These are phyloP conservation scores for Artemisia argyi DNA, from an alignment of 129 eudicot species.

Conservation along the genomic window DNA sequence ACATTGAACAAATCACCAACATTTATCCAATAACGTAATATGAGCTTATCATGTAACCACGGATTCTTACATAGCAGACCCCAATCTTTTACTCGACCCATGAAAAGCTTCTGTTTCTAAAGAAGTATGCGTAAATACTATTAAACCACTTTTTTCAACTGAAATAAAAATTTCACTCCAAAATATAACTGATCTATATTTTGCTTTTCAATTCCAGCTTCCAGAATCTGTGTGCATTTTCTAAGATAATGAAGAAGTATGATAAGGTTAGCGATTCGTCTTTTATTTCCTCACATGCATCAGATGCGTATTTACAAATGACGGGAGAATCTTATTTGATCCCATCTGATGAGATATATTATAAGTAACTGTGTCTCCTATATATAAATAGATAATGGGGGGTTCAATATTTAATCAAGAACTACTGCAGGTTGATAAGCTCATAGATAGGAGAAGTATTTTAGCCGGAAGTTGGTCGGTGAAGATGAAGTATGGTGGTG, in stretches of 20 bases:
- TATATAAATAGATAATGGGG: too few species aligned
- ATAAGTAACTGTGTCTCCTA: not conserved
- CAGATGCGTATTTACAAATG: slow-evolving; percentile 50
- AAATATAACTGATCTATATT: slow-evolving; percentile 10
- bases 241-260: slow-evolving; percentile 66
- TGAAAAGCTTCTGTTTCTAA: slow-evolving; percentile 57
- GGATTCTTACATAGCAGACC: too few species aligned
- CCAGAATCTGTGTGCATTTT: slow-evolving; percentile 49
- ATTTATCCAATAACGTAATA: too few species aligned
- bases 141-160: not conserved
- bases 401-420: too few species aligned
- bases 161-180: not conserved
- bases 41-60: too few species aligned
- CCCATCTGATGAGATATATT: slow-evolving; percentile 56
- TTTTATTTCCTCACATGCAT: slow-evolving; percentile 12
- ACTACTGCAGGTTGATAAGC: slow-evolving; percentile 37
- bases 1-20: too few species aligned
- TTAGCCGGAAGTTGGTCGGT: too few species aligned
- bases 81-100: slow-evolving; percentile 47
- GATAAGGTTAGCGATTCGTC: slow-evolving; percentile 44
- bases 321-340: slow-evolving; percentile 56
- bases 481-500: too few species aligned
- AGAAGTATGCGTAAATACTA: slow-evolving; percentile 50
- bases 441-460: slow-evolving; percentile 42
- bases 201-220: slow-evolving; percentile 40